phyloP scores from a whole-genome alignment of 1,284 basidiomycete species.

The Ustilago xerochloae region DNA sequence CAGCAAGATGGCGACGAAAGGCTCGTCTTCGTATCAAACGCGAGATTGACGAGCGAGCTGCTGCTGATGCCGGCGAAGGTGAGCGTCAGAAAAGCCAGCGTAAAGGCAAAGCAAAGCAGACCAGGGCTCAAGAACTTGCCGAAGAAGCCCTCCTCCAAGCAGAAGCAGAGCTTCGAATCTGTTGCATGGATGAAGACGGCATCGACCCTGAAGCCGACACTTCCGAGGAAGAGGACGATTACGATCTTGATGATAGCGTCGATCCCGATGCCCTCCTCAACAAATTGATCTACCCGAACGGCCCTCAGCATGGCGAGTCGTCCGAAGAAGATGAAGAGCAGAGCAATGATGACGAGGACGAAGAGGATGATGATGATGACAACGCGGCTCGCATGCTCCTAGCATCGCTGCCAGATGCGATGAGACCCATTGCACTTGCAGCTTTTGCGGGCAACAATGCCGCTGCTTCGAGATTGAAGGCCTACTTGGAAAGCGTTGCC shows the following conservation, averaged over 20 bases:
- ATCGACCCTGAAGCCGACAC: slow-evolving; percentile 43
- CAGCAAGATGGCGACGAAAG: slow-evolving; percentile 59
- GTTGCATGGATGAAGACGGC: slow-evolving; percentile 46
- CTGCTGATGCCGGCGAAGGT: slow-evolving; percentile 49
- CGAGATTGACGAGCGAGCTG: slow-evolving; percentile 53
- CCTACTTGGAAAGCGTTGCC: slow-evolving; percentile 21
- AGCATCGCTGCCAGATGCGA: slow-evolving; percentile 6
- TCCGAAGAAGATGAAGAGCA: slow-evolving; percentile 10
- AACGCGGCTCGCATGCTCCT: slow-evolving; percentile 14
- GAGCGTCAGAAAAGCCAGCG: slow-evolving; percentile 29
- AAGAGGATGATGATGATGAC: slow-evolving; percentile 10
- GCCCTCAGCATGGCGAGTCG: neutral
- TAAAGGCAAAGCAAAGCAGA: slow-evolving; percentile 61
- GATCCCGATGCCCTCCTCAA: slow-evolving; percentile 17
- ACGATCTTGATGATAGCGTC: slow-evolving; percentile 30
- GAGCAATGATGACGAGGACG: slow-evolving; percentile 8
- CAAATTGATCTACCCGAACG: slow-evolving; percentile 9
- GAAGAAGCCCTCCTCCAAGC: slow-evolving; percentile 46
- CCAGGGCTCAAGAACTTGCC: slow-evolving; percentile 46
- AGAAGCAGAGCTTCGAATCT: slow-evolving; percentile 43
- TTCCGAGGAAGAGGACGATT: slow-evolving; percentile 40
- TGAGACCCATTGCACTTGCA: slow-evolving; percentile 21
- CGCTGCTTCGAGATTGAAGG: slow-evolving; percentile 5
- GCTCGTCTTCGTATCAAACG: slow-evolving; percentile 45
- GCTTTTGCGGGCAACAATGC: slow-evolving; percentile 23